Evolutionary conservation across 1,139 yeast genomes (phyloP).

Genomic region (Zhuliangozyma parablackwelliae): DNA sequence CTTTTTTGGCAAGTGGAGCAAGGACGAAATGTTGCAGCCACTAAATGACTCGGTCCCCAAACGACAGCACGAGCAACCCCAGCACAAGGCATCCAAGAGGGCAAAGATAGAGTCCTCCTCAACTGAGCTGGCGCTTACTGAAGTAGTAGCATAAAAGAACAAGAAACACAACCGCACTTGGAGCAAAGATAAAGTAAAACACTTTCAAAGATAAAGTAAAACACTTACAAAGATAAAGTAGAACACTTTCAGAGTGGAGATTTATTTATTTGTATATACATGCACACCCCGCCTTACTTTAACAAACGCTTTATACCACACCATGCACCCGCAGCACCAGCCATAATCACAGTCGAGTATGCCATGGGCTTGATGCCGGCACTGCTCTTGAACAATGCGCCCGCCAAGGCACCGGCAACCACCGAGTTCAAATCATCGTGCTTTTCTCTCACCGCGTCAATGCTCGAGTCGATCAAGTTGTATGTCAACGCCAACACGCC

Average conservation of each 20-base stretch:
- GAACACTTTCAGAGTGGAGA: background rate
- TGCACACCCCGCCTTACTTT: conserved; percentile 12
- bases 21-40: conserved; percentile 9
- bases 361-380: conserved; percentile 87
- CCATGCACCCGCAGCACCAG: conserved; percentile 91
- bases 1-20: conserved; percentile 8
- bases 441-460: conserved; percentile 78
- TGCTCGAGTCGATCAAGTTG: conserved; percentile 74
- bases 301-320: conserved; percentile 67
- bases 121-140: no score
- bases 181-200: background rate
- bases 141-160: background rate
- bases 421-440: conserved; percentile 85
- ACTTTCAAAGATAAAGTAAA: background rate
- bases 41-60: conserved; percentile 8
- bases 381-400: conserved; percentile 85
- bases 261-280: conserved; percentile 3
- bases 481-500: conserved; percentile 91
- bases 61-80: conserved; percentile 2
- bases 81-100: conserved; percentile 3
- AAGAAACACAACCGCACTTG: background rate
- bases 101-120: background rate
- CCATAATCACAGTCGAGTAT: conserved; percentile 78
- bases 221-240: background rate
- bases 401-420: conserved; percentile 87